Evolutionary conservation across 2,329 filamentous ascomycete species (phyloP), one percentile per base, ranked within the genome.

Genomic region (Phyllosticta capitalensis): DNA sequence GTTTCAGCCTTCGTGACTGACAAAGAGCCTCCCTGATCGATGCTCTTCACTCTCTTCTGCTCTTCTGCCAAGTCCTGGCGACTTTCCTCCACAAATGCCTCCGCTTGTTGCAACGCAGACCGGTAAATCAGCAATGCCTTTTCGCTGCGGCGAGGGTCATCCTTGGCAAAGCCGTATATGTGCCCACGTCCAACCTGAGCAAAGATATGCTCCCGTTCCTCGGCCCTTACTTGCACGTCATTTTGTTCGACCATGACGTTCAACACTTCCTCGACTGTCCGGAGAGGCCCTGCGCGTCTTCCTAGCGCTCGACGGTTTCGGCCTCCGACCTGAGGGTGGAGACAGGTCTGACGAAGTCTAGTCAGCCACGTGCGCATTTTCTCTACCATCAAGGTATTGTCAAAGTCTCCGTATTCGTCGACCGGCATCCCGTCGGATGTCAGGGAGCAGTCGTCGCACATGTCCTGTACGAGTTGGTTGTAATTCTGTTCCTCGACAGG

Each of bases 401-500:
- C 79, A 0, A 84, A 81, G 51, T 87, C 75, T 86, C 88, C 95
- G 3, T 83, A 78, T 3, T 80, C 79, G 2, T 67, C 63, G 0
- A 83, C 62, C 0, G 90, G 89, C 2, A 75, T 76, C 0, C 92
- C 92, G 24, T 83, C 76, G 0, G 76, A 66, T 65, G 84, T 79
- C 6, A 97, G 71, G 1, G 83, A 85, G 63, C 86, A 88, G 1
- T 83, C 83, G 26, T 85, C 79, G 56, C 85, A 85, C 83, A 96
- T 90, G 62, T 89, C 79, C 54, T 84, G 81, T 68, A 92, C 91
- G 1, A 95, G 72, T 6, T 85, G 83, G 50, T 82, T 79, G 67
- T 97, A 97, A 67, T 95, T 85, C 68, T 96, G 90, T 68, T 96
- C 89, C 69, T 97, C 94, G 10, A 97, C 83, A 0, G 89, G 84